Conservation (phyloP, 1,139 yeast genomes). For the Blastobotrys arbuscula region DNA sequence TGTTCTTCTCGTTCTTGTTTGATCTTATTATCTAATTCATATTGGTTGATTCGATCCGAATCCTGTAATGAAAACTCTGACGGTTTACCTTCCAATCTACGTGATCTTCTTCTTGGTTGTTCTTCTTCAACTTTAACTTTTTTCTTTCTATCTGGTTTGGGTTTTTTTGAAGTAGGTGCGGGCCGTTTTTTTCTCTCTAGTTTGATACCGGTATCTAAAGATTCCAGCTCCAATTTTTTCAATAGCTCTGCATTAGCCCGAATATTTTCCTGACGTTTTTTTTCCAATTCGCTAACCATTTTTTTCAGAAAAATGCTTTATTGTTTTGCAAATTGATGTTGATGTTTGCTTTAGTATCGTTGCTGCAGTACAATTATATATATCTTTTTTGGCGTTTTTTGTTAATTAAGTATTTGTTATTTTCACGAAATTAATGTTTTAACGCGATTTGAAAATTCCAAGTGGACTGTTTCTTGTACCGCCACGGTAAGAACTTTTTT, state of each 20-base stretch:
- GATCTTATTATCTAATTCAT: conserved; percentile 28
- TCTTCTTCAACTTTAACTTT: conserved; percentile 13
- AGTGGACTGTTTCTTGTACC: too few relatives aligned
- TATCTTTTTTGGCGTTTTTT: too few relatives aligned
- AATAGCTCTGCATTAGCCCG: conserved; percentile 25
- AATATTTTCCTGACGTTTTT: conserved; percentile 28
- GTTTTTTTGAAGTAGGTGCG: conserved; percentile 7
- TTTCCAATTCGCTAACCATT: conserved; percentile 22
- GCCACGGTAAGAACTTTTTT: too few relatives aligned
- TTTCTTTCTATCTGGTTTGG: conserved; percentile 13
- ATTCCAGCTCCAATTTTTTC: conserved; percentile 30
- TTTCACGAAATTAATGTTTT: too few relatives aligned
- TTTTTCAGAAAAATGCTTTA: too few relatives aligned
- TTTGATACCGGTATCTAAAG: conserved; percentile 25
- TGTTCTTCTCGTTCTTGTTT: conserved; percentile 27
- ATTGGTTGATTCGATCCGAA: conserved; percentile 9
- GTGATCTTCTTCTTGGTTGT: conserved; percentile 31
- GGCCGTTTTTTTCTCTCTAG: neutral
- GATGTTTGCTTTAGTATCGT: too few relatives aligned
- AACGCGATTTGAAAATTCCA: too few relatives aligned
- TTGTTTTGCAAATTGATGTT: too few relatives aligned
- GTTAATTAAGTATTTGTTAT: too few relatives aligned
- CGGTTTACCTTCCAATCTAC: conserved; percentile 33
- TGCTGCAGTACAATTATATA: too few relatives aligned
- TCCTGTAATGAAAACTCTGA: conserved; percentile 27